phyloP scores from a whole-genome alignment of 2,329 filamentous ascomycete species.

The Exophiala aquamarina region DNA sequence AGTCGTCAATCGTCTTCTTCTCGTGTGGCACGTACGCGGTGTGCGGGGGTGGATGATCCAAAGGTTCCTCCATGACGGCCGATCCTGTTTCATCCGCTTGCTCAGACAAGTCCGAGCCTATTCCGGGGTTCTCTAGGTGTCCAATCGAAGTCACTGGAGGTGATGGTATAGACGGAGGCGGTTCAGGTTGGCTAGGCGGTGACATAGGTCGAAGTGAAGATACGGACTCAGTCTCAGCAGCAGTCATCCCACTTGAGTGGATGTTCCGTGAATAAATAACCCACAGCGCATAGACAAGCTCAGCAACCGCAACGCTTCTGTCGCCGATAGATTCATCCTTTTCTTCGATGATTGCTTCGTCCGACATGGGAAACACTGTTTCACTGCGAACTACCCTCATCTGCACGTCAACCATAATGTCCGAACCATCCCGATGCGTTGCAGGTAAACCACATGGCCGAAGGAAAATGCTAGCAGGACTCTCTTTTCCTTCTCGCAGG shows the following conservation, averaged over 20 bases:
- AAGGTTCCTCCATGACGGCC: conserved; percentile 47
- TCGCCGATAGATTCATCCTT: conserved; percentile 52
- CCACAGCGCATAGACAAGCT: conserved; percentile 94
- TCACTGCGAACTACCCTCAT: conserved; percentile 95
- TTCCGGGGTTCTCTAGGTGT: conserved; percentile 32
- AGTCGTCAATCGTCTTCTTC: conserved; percentile 88
- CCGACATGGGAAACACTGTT: conserved; percentile 59
- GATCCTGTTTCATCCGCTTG: conserved; percentile 46
- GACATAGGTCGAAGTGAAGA: conserved; percentile 65
- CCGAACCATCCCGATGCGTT: conserved; percentile 83
- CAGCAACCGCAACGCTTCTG: conserved; percentile 55
- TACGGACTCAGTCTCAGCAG: conserved; percentile 53
- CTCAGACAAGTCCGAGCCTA: conserved; percentile 42
- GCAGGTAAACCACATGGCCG: conserved; percentile 82
- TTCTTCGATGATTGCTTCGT: conserved; percentile 66
- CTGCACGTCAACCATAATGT: conserved; percentile 92
- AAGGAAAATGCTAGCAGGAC: conserved; percentile 76
- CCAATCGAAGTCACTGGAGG: conserved; percentile 30
- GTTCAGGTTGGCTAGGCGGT: conserved; percentile 75
- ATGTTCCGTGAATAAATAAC: conserved; percentile 94
- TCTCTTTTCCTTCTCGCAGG: conserved; percentile 76
- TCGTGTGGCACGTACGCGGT: conserved; percentile 32
- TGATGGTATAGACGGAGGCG: conserved; percentile 61
- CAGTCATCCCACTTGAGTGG: conserved; percentile 68
- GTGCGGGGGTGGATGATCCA: conserved; percentile 34